A percentile compares a stretch with the other conserved stretches of the same genome.
These are phyloP conservation scores for Talaromyces thailandensis DNA, from an alignment of 495 filamentous ascomycete genomes.

Conservation along the genomic window DNA sequence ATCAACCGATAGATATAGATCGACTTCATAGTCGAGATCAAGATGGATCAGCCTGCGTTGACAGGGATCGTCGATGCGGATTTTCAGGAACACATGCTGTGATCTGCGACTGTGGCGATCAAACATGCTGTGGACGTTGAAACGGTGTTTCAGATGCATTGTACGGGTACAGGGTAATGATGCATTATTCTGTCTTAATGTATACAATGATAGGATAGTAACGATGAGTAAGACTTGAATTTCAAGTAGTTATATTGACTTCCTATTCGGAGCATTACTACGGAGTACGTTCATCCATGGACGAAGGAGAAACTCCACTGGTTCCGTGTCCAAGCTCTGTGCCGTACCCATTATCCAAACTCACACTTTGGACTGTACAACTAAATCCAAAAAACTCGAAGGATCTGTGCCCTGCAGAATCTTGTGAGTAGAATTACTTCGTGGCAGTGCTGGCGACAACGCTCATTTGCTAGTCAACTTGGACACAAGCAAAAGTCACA, in stretches of 20 bases:
- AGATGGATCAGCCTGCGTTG: constrained; percentile 1
- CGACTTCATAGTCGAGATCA: not conserved
- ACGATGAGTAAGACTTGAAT: no score
- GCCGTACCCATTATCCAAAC: not conserved
- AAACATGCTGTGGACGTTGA: not conserved
- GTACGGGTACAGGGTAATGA: not conserved
- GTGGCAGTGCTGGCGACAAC: not conserved
- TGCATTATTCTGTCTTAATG: not conserved
- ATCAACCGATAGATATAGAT: not conserved
- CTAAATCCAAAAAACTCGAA: not conserved
- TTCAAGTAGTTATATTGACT: not conserved
- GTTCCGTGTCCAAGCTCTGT: not conserved
- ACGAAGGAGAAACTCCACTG: not conserved
- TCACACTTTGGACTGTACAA: not conserved
- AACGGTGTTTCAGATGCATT: not conserved
- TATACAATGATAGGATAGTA: not conserved
- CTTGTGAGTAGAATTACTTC: not conserved
- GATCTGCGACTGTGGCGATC: not conserved
- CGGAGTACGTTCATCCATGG: not conserved
- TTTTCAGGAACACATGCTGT: constrained; percentile 3
- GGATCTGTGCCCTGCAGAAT: not conserved
- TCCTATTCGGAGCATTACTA: not conserved
- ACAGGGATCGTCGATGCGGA: not conserved
- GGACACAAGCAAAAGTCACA: no score
- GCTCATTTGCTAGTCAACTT: not conserved